A percentile compares a stretch with the other conserved stretches of the same genome.
phyloP scores from a whole-genome alignment of 148 eudicot species.

The Camellia lanceoleosa region DNA sequence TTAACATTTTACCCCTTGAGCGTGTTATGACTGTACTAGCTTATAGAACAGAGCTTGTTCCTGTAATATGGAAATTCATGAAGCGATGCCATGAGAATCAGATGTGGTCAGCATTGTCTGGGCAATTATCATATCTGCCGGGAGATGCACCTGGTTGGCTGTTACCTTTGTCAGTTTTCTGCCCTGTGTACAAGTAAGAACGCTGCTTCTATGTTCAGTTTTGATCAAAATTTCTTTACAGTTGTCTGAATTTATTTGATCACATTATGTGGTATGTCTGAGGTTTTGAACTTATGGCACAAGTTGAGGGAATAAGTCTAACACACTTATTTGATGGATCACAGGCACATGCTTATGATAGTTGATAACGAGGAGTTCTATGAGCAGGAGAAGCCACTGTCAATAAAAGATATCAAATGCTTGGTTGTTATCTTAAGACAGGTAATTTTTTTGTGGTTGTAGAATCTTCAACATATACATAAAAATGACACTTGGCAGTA shows the following conservation, averaged over 20 bases:
- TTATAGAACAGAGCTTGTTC: slow-evolving; percentile 84
- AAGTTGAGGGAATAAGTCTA: neutral
- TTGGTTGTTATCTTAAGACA: slow-evolving; percentile 85
- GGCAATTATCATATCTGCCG: slow-evolving; percentile 57
- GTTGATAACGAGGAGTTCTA: slow-evolving; percentile 98
- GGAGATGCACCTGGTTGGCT: slow-evolving; percentile 91
- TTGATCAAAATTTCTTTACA: neutral
- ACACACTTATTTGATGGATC: slow-evolving; percentile 23
- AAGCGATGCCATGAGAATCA: slow-evolving; percentile 79
- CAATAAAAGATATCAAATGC: slow-evolving; percentile 74
- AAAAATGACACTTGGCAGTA: neutral
- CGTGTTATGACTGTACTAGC: slow-evolving; percentile 83
- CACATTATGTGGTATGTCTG: neutral
- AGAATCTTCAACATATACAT: neutral
- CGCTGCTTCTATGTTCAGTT: neutral
- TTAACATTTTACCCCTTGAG: slow-evolving; percentile 79
- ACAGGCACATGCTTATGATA: slow-evolving; percentile 98
- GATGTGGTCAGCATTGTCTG: slow-evolving; percentile 73
- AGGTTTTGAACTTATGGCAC: neutral
- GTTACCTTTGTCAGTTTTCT: slow-evolving; percentile 89
- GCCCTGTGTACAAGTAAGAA: slow-evolving; percentile 93
- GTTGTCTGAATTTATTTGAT: neutral
- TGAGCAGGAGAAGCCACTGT: slow-evolving; percentile 87
- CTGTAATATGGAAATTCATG: slow-evolving; percentile 88
- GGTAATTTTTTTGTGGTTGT: slow-evolving; percentile 36